Percentiles rank a stretch among this genome's conserved stretches.
These are phyloP conservation scores for Mycena albidolilacea DNA, from an alignment of 768 basidiomycete species.

Conservation along the genomic window DNA sequence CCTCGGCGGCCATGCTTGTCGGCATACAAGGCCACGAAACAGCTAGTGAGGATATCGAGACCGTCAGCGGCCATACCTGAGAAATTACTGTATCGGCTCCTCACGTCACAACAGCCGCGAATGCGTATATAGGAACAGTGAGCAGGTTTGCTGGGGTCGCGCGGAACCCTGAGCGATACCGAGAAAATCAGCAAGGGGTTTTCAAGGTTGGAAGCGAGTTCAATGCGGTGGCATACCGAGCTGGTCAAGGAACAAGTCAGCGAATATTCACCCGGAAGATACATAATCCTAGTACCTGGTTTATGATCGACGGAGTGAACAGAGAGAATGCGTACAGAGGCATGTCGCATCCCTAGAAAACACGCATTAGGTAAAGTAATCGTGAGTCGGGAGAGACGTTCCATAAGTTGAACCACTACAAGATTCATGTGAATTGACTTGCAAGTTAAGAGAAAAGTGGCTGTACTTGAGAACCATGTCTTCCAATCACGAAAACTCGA, in stretches of 20 bases:
- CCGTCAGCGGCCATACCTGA: background rate
- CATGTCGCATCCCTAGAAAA: constrained; percentile 72
- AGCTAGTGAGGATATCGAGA: background rate
- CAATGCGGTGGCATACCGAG: constrained; percentile 47
- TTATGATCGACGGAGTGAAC: constrained; percentile 70
- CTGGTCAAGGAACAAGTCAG: constrained; percentile 40
- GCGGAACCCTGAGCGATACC: constrained; percentile 59
- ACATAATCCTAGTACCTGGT: constrained; percentile 55
- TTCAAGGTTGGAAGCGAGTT: too few species aligned
- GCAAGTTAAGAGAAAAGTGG: constrained; percentile 2
- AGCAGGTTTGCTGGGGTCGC: constrained; percentile 81
- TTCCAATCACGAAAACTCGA: constrained; percentile 80
- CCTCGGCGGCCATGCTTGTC: constrained; percentile 58
- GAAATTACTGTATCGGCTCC: background rate
- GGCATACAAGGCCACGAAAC: constrained; percentile 33
- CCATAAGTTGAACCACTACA: constrained; percentile 29
- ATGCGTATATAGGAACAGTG: constrained; percentile 84
- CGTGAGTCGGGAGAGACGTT: background rate
- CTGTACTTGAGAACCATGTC: constrained; percentile 78
- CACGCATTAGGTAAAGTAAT: constrained; percentile 68
- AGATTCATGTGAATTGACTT: background rate
- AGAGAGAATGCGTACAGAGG: constrained; percentile 67
- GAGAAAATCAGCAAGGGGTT: background rate
- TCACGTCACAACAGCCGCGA: constrained; percentile 79
- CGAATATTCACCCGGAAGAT: constrained; percentile 26